Evolutionary conservation across 1,284 basidiomycete genomes (phyloP).

Genomic region (Abortiporus biennis): DNA sequence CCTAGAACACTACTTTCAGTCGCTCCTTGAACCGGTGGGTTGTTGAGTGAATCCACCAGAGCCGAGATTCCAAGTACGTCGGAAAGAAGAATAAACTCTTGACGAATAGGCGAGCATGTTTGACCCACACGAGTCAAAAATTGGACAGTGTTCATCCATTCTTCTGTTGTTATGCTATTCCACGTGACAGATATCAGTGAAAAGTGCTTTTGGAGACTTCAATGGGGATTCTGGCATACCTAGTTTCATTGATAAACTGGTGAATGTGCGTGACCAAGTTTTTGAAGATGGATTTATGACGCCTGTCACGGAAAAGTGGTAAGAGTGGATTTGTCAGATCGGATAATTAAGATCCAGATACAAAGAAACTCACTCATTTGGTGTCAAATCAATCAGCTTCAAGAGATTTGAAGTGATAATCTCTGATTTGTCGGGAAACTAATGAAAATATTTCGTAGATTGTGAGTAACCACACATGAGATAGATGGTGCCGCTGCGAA

Average conservation of each 20-base stretch:
- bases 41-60: conserved; percentile 73
- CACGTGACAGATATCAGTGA: neutral
- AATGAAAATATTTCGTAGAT: neutral
- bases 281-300: conserved; percentile 30
- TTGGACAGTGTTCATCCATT: conserved; percentile 78
- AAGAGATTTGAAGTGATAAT: conserved; percentile 51
- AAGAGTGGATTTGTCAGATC: too few species aligned
- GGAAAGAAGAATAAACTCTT: conserved; percentile 82
- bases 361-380: conserved; percentile 36
- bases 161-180: conserved; percentile 64
- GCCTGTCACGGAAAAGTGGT: too few species aligned
- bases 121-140: conserved; percentile 75
- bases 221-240: conserved; percentile 25
- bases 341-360: too few species aligned
- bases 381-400: conserved; percentile 37
- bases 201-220: neutral
- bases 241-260: conserved; percentile 62
- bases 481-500: neutral
- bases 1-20: conserved; percentile 79
- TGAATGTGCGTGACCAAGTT: conserved; percentile 47
- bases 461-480: neutral
- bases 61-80: conserved; percentile 76
- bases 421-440: conserved; percentile 48
- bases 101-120: conserved; percentile 65
- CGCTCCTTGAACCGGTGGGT: conserved; percentile 57